Evolutionary conservation across 2,329 filamentous ascomycete genomes (phyloP).

Genomic region (Aspergillus sp.): DNA sequence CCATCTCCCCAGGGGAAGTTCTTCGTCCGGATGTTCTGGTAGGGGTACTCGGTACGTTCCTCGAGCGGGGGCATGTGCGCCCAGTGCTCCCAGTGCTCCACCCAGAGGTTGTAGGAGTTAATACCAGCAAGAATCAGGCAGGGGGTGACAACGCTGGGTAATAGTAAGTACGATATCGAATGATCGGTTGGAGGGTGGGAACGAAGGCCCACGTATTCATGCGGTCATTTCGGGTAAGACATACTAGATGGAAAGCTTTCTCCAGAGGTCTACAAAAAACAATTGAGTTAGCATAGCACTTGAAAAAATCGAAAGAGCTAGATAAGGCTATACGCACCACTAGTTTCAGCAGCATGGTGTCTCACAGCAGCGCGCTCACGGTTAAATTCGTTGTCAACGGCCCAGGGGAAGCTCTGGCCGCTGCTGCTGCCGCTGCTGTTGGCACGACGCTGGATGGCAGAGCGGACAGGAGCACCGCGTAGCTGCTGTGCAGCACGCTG

Average conservation of each 20-base stretch:
- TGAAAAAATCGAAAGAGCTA: not conserved
- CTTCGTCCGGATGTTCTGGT: constrained; percentile 96
- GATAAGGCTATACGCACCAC: constrained; percentile 53
- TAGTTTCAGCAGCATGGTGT: constrained; percentile 76
- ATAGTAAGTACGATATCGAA: constrained; percentile 9
- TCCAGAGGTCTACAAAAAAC: constrained; percentile 67
- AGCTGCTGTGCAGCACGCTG: constrained; percentile 48
- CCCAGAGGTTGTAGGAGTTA: constrained; percentile 90
- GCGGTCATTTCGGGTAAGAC: constrained; percentile 28
- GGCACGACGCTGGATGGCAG: constrained; percentile 60
- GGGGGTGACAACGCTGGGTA: constrained; percentile 62
- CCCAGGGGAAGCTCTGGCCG: constrained; percentile 50
- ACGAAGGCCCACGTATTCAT: not conserved
- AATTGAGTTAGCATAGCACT: constrained; percentile 18
- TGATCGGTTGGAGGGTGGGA: not conserved
- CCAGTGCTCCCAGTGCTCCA: constrained; percentile 96
- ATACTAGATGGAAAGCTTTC: constrained; percentile 93
- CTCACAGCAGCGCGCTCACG: constrained; percentile 84
- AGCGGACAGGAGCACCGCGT: constrained; percentile 34
- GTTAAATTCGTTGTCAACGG: constrained; percentile 83
- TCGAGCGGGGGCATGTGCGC: constrained; percentile 74
- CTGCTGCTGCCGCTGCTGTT: constrained; percentile 59
- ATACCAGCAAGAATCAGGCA: constrained; percentile 59
- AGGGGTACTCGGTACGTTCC: constrained; percentile 87
- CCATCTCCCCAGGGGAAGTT: constrained; percentile 93